A percentile compares a stretch with the other conserved stretches of the same genome.
Evolutionary conservation across 2,329 filamentous ascomycete species (phyloP).

Genomic region (Epichloe hybrida): DNA sequence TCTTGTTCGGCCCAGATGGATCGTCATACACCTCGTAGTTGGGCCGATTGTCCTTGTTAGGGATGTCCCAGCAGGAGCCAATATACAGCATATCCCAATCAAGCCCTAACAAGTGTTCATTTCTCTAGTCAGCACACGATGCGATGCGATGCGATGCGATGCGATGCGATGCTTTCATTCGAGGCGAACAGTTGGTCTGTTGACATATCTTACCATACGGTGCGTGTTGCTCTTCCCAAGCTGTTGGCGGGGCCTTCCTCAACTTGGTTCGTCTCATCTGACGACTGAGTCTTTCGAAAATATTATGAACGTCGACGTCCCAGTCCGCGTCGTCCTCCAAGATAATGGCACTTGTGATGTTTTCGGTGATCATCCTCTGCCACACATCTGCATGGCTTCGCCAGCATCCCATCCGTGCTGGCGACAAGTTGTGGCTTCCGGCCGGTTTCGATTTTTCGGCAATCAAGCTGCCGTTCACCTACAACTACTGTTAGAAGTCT

Average conservation of each 20-base stretch:
- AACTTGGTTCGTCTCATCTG: neutral
- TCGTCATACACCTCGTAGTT: neutral
- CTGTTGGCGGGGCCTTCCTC: neutral
- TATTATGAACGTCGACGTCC: slow-evolving; percentile 1
- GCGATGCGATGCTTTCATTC: no score
- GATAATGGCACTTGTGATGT: neutral
- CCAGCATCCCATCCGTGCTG: neutral
- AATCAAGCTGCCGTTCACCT: neutral
- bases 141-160: no score
- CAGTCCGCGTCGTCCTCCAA: slow-evolving; percentile 3
- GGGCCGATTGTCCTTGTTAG: neutral
- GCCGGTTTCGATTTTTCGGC: neutral
- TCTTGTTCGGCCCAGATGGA: neutral
- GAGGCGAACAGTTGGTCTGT: no score
- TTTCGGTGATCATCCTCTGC: neutral
- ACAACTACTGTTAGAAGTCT: neutral
- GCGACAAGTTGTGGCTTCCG: neutral
- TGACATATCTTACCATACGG: neutral
- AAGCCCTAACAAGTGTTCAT: neutral
- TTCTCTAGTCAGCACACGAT: no score
- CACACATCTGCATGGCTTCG: slow-evolving; percentile 1
- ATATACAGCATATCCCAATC: slow-evolving; percentile 2
- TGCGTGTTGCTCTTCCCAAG: neutral
- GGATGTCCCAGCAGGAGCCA: slow-evolving; percentile 3
- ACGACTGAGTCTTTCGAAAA: neutral